Evolutionary conservation across 2,329 filamentous ascomycete genomes (phyloP), one percentile per base, ranked within the genome.

Genomic region (Cryphonectria radicalis): DNA sequence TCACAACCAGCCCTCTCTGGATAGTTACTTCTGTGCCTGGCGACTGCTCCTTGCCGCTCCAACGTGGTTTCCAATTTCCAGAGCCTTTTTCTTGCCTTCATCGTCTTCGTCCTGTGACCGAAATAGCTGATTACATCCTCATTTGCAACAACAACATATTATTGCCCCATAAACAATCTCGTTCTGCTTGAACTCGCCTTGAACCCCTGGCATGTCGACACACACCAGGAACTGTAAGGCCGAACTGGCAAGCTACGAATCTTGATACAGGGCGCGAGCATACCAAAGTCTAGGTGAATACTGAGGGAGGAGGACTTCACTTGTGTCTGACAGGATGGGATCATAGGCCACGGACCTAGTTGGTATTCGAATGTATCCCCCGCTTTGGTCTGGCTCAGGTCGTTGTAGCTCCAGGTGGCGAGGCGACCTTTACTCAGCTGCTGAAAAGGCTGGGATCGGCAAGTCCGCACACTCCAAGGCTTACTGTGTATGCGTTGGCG

Each of bases 361-460:
- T 11, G 57, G 63, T 32, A 22, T 67, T 22, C 68, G 3, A 70
- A 63, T 63, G 68, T 43, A 70, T 70, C 14, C 66, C 63, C 25
- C 68, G 40, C 42, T 70, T 70, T 40, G 63, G 40, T 32, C 32
- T 70, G 13, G 68, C 63, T 22, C 46, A 50, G 46, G 46, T 19
- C 19, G 46, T 19, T n/a, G 46, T n/a, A 1, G 14, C 68, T 10
- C 25, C 55, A 4, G 35, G 35, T 25, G 63, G 63, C 57, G 63
- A 70, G 63, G 55, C 63, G 28, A 63, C 63, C 40, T 70, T 66
- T 35, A 55, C 64, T n/a, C 19, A 66, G 55, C 68, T 70, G 68
- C 63, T 8, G n/a, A 40, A 10, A 28, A 66, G 8, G 68, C 68
- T 17, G n/a, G 57, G 40, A 43, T 70, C 25, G 68, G 68, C 19